Evolutionary conservation across 805 yeast genomes (phyloP).

Genomic region (Blastobotrys parvus): DNA sequence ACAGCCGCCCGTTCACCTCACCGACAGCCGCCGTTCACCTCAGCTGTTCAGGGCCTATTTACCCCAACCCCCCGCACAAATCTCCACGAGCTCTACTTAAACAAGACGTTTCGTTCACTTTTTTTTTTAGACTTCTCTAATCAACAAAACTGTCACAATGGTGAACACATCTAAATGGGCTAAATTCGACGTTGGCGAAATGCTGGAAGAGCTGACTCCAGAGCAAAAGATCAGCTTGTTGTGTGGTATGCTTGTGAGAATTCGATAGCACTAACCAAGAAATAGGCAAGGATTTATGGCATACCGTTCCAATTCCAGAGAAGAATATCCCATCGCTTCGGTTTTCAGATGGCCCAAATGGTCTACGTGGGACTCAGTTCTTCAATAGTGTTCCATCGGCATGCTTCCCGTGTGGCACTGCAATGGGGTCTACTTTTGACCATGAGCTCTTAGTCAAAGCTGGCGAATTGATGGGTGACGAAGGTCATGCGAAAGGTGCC

Average conservation of each 20-base stretch:
- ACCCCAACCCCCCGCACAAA: too few relatives aligned
- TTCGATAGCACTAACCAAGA: too few relatives aligned
- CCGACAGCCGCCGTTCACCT: too few relatives aligned
- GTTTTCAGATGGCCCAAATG: constrained; percentile 55
- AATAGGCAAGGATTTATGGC: constrained; percentile 42
- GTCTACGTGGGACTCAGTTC: constrained; percentile 50
- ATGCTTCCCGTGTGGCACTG: constrained; percentile 55
- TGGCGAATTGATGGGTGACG: constrained; percentile 46
- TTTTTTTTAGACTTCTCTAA: too few relatives aligned
- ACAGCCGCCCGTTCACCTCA: too few relatives aligned
- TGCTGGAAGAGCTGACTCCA: constrained; percentile 19
- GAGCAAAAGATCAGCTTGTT: constrained; percentile 25
- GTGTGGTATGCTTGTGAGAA: too few relatives aligned
- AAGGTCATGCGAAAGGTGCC: constrained; percentile 45
- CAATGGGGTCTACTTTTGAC: constrained; percentile 48
- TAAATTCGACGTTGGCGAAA: constrained; percentile 2
- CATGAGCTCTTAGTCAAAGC: constrained; percentile 38
- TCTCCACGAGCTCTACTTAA: too few relatives aligned
- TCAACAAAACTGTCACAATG: too few relatives aligned
- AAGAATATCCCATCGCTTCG: constrained; percentile 40
- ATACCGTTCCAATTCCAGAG: constrained; percentile 35
- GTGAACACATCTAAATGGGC: too few relatives aligned
- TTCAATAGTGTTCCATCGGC: constrained; percentile 46
- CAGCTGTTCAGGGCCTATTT: too few relatives aligned
- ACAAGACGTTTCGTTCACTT: too few relatives aligned